Evolutionary conservation across 805 yeast species (phyloP), one percentile per base, ranked within the genome.

Genomic region (Phaffomyces opuntiae): DNA sequence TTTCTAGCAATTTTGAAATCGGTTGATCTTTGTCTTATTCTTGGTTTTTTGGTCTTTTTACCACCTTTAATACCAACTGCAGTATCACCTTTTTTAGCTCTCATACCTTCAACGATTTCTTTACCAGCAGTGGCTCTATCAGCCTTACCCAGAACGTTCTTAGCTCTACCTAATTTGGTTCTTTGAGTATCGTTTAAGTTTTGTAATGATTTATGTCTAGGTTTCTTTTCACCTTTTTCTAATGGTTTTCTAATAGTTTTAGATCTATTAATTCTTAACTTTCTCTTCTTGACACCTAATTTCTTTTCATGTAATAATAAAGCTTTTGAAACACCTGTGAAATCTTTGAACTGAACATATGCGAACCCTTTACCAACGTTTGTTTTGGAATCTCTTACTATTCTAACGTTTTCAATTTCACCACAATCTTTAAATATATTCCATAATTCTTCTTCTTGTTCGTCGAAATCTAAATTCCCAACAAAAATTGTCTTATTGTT

Each of bases 321-420:
- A 1, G 96, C 97, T 60, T 87, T 85, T 51, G 81, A 80, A 9
- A 93, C 96, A 37, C 81, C 72, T 45, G 82, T 66, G 44, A 78
- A 65, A 56, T 86, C 91, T 49, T 73, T 76, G 69, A 90, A 93
- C 65, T 91, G 98, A 33, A 93, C 89, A 62, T 90, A 87, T 7
- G 96, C 99, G 68, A 93, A 90, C 7, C 99, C 99, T 68, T 93
- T 93, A 52, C 99, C 99, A 48, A 91, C 72, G 57, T 93, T 91
- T 21, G 97, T 91, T 68, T 87, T 87, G 16, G 95, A 68, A 62
- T 93, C 99, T 61, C 99, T 80, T 32, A 93, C 77, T 40, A 93
- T 76, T 64, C 99, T 78, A 31, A 93, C 96, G 51, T 85, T 83
- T 62, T 89, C 96, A 45, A 93, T 84, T 26, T 77, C 81, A 26